Conservation (phyloP, 2,329 filamentous ascomycete genomes). For the Colletotrichum cuscutae region DNA sequence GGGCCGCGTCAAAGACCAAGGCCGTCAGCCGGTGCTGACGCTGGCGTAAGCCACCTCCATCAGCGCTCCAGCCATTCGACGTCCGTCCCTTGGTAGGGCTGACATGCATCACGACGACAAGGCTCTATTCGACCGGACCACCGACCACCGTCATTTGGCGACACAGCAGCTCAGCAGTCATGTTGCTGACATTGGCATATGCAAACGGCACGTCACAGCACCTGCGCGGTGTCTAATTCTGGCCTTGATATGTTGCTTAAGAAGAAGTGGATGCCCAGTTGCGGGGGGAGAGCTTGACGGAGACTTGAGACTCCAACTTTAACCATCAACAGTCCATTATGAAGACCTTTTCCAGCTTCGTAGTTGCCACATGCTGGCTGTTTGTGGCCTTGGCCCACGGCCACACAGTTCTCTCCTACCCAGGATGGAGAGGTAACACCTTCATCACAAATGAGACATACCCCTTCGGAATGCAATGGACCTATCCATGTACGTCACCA, state of each 20-base stretch:
- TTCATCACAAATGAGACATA: slow-evolving; percentile 70
- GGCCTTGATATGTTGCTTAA: not conserved
- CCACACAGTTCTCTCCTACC: slow-evolving; percentile 72
- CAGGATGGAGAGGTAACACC: slow-evolving; percentile 73
- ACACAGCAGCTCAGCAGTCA: not conserved
- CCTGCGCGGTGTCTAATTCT: not conserved
- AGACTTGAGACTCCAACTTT: not conserved
- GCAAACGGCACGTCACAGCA: not conserved
- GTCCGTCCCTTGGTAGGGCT: not conserved
- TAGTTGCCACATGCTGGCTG: not conserved
- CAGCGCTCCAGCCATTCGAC: not conserved
- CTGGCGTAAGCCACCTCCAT: not conserved
- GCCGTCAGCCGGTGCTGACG: not conserved
- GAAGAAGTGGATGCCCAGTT: not conserved
- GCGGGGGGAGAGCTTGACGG: not conserved
- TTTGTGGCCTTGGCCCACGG: not conserved
- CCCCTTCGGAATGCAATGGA: slow-evolving; percentile 76
- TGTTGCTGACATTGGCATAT: not conserved
- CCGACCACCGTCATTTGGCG: not conserved
- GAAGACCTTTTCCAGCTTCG: not conserved
- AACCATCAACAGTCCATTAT: not conserved
- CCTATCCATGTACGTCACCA: slow-evolving; percentile 70
- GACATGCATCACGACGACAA: slow-evolving; percentile 4
- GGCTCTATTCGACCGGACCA: not conserved
- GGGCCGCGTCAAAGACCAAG: not conserved